Evolutionary conservation across 768 basidiomycete genomes (phyloP).

Genomic region (Mrakia gelida): DNA sequence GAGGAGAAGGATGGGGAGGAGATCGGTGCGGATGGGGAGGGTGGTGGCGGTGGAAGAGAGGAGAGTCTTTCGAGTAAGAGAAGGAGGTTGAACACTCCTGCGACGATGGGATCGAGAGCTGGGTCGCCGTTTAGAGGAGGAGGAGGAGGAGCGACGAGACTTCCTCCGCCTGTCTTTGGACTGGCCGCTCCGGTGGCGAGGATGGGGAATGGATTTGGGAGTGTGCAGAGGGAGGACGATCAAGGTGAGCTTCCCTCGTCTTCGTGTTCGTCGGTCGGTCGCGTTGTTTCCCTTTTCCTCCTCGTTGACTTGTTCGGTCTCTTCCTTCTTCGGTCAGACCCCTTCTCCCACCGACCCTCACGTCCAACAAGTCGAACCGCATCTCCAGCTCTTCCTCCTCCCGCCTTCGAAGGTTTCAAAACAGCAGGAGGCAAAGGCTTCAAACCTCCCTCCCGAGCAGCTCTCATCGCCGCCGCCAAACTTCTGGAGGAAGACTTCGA

Average conservation of each 20-base stretch:
- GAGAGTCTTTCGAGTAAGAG: background rate
- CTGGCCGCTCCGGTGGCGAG: background rate
- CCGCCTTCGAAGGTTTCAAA: constrained; percentile 10
- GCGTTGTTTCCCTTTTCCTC: background rate
- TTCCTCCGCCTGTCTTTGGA: background rate
- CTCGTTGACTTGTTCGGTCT: too few relatives aligned
- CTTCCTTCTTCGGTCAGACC: background rate
- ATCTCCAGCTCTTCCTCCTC: background rate
- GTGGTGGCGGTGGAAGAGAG: background rate
- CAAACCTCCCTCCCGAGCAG: constrained; percentile 18
- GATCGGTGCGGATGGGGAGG: background rate
- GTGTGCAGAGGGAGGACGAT: background rate
- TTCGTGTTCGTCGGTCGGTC: too few relatives aligned
- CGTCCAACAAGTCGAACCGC: background rate
- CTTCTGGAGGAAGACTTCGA: constrained; percentile 6
- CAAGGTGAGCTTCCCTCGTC: background rate
- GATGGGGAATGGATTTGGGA: background rate
- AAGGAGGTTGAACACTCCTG: constrained; percentile 8
- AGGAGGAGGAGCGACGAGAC: background rate
- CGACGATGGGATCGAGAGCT: background rate
- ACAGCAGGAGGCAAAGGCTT: constrained; percentile 22
- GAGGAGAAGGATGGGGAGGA: background rate
- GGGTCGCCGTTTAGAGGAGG: background rate
- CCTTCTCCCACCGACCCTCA: background rate
- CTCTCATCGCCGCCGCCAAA: constrained; percentile 20